These are phyloP conservation scores for Trypanosoma mega DNA, from an alignment of 208 protist genomes.

Conservation along the genomic window DNA sequence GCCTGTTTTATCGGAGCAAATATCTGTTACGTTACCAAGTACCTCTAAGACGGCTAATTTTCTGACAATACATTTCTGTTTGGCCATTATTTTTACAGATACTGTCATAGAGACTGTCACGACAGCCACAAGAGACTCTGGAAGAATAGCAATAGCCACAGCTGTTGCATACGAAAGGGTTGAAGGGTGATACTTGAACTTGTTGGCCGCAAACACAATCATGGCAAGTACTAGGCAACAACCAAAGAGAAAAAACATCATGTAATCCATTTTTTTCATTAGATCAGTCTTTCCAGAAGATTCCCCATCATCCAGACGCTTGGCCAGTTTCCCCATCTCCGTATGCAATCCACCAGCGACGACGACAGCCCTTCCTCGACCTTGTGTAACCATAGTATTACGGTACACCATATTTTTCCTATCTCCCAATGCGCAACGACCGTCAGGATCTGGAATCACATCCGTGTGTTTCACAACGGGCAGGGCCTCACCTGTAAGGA, in stretches of 20 bases:
- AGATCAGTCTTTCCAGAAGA: conserved; percentile 62
- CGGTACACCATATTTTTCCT: conserved; percentile 91
- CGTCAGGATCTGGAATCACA: conserved; percentile 74
- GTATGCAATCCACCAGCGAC: conserved; percentile 68
- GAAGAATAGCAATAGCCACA: conserved; percentile 88
- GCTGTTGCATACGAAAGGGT: conserved; percentile 81
- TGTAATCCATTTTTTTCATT: conserved; percentile 83
- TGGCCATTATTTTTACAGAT: conserved; percentile 81
- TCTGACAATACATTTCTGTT: conserved; percentile 84
- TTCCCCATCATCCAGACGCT: conserved; percentile 46
- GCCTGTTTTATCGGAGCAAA: conserved; percentile 94
- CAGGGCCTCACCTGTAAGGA: conserved; percentile 93
- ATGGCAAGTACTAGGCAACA: conserved; percentile 71
- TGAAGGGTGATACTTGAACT: conserved; percentile 52
- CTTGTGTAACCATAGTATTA: conserved; percentile 84
- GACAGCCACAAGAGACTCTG: conserved; percentile 82
- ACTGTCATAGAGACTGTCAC: conserved; percentile 88
- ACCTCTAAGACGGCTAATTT: conserved; percentile 87
- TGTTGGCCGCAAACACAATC: conserved; percentile 83
- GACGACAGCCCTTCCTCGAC: conserved; percentile 81
- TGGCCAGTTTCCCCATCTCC: conserved; percentile 88
- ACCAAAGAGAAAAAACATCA: conserved; percentile 89
- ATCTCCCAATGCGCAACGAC: conserved; percentile 76
- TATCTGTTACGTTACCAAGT: conserved; percentile 88
- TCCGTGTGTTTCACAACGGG: conserved; percentile 81